Evolutionary conservation across 805 yeast genomes (phyloP), one percentile per base, ranked within the genome.

Genomic region (Millerozyma acaciae): DNA sequence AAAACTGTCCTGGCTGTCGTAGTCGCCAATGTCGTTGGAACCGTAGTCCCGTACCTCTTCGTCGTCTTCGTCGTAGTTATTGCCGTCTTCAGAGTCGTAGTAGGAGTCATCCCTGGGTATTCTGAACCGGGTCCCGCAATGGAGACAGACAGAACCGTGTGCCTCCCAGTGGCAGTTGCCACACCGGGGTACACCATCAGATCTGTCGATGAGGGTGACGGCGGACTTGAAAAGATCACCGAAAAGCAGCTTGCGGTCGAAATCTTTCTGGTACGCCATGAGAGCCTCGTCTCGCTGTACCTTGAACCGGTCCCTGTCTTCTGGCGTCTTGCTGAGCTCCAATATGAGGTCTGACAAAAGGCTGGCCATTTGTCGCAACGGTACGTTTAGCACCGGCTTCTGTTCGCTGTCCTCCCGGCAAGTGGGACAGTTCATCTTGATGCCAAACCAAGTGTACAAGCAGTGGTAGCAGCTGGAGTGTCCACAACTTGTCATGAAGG

Each of bases 141-240:
- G 82, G 5, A 75, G 66, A 47, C 93, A 84, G n/a, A 57, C 63
- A 3, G 69, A 58, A 0, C 84, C 87, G 39, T 75, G 75, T 1
- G 82, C 77, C 47, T 84, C 90, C 90, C 90, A 84, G 47, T 79
- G 87, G 51, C 93, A 84, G 36, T 75, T 72, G 6, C 83, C 75
- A 48, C 93, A 84, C 34, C 90, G 57, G 0, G 83, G 75, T 7
- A 83, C 84, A 2, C 88, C 88, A 47, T 84, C 90, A 18, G 75
- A 75, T 18, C 61, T 62, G 46, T 80, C 88, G 1, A 79, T 61
- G 3, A 77, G 53, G 4, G 38, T 34, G 10, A 66, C 54, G 2
- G 76, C 73, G 12, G 68, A 50, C n/a, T 64, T 57, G 52, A 81
- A 80, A 2, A 70, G 50, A 21, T 67, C 69, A 3, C 69, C 70